Evolutionary conservation across 192 early-diverging fungal species (phyloP), one percentile per base, ranked within the genome.

Genomic region (Endogone sp.): DNA sequence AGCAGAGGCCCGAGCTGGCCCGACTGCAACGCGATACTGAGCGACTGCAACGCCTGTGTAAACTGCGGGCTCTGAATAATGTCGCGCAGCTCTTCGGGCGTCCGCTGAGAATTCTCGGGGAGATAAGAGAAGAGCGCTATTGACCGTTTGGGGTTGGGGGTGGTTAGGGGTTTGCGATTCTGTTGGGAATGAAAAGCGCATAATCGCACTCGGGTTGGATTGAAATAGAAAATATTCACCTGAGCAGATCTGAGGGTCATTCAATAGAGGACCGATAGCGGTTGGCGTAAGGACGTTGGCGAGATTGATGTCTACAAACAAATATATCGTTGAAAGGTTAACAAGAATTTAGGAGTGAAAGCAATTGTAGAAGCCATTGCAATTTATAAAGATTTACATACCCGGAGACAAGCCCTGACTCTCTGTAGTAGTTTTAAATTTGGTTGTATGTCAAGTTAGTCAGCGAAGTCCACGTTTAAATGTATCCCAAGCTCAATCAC

Each of bases 1-100:
- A 82, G 60, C 2, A 85, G 57, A 11, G 84, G 81, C 1, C 84
- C 81, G n/a, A 85, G 66, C 64, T 85, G 81, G 4, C 84, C 84
- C 11, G 81, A 81, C 63, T 81, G 79, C 13, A 85, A 60, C 22
- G 84, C 84, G 13, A 71, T 67, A 37, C 75, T 82, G 57, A 85
- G 65, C 3, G 73, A 72, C n/a, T 82, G 79, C n/a, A 85, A 64
- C 9, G 84, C 79, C 73, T 82, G 76, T 32, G 71, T 68, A 65
- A 85, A 85, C 44, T 85, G 84, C 29, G 84, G 81, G 4, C 75
- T 78, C n/a, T 72, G 67, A 9, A 81, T 70, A 27, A 84, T 73
- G n/a, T 75, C 81, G 28, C 70, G 73, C 21, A 85, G 68, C 59
- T 85, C 81, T 30, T 80, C 78, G 11, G 79, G 79, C 0, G 76